phyloP scores from a whole-genome alignment of 805 yeast genomes.

The Sungouiozyma intestinalis region DNA sequence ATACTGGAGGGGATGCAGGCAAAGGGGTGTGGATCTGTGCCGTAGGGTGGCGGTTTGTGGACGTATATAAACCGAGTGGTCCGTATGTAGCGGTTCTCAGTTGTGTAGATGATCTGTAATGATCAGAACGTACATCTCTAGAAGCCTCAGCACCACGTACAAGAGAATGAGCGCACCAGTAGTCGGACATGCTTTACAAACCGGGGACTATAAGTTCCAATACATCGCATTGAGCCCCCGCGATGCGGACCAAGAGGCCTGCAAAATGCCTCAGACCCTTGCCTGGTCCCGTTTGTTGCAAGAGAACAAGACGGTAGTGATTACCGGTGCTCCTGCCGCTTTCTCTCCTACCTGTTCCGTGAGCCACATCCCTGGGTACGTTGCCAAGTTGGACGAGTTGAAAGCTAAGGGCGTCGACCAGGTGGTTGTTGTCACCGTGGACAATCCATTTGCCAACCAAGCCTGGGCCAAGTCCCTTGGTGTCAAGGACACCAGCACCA shows the following conservation, averaged over 20 bases:
- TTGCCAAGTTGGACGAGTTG: constrained; percentile 40
- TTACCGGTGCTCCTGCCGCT: constrained; percentile 79
- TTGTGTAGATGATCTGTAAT: too few species aligned
- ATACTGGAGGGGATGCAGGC: too few species aligned
- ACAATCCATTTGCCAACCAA: constrained; percentile 59
- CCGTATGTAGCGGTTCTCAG: too few species aligned
- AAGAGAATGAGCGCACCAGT: constrained; percentile 11
- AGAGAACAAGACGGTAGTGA: constrained; percentile 44
- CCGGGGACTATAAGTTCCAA: constrained; percentile 22
- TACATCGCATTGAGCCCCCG: constrained; percentile 21
- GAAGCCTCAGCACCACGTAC: background rate
- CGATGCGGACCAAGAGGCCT: constrained; percentile 22
- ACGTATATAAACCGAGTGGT: too few species aligned
- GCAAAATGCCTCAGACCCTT: constrained; percentile 21
- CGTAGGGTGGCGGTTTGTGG: too few species aligned
- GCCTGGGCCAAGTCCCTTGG: constrained; percentile 49
- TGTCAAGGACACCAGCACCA: constrained; percentile 28
- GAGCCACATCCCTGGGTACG: constrained; percentile 61
- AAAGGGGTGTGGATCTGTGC: too few species aligned
- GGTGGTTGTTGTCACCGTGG: constrained; percentile 52
- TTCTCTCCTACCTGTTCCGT: constrained; percentile 76
- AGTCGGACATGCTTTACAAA: constrained; percentile 19
- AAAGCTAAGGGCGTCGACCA: constrained; percentile 51
- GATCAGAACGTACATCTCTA: background rate
- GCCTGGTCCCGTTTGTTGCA: constrained; percentile 20